Percentiles rank a stretch among this genome's conserved stretches.
These are phyloP conservation scores for Fomes fomentarius DNA, from an alignment of 1,284 basidiomycete genomes.

Conservation along the genomic window DNA sequence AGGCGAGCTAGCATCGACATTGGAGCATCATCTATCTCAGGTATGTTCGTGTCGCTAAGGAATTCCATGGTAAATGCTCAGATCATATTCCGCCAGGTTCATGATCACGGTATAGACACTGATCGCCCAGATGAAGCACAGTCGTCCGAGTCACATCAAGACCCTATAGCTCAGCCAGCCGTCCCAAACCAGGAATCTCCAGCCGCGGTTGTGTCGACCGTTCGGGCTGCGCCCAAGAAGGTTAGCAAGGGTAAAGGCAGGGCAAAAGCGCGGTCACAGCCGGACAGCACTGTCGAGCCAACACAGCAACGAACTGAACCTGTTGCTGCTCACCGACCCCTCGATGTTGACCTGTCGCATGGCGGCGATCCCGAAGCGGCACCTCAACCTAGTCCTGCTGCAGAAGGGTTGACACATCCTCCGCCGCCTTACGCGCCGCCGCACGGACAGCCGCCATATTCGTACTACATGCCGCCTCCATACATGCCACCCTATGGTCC, in stretches of 20 bases:
- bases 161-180: neutral
- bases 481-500: conserved; percentile 33
- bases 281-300: neutral
- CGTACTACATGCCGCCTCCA: conserved; percentile 40
- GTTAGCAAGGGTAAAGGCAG: conserved; percentile 14
- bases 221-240: conserved; percentile 12
- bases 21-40: conserved; percentile 7
- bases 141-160: neutral
- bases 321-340: neutral
- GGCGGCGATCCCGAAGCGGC: neutral
- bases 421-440: conserved; percentile 6
- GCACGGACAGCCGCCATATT: conserved; percentile 29
- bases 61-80: neutral
- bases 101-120: no score
- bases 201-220: neutral
- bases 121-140: neutral
- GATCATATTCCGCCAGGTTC: no score
- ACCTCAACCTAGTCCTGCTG: neutral
- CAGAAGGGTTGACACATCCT: neutral
- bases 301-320: neutral
- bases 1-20: conserved; percentile 15
- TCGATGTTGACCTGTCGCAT: no score
- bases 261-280: conserved; percentile 2
- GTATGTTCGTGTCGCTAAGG: neutral
- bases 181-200: neutral